Base-by-base conservation (phyloP, 805 yeast species). In the Candida saitoana region DNA sequence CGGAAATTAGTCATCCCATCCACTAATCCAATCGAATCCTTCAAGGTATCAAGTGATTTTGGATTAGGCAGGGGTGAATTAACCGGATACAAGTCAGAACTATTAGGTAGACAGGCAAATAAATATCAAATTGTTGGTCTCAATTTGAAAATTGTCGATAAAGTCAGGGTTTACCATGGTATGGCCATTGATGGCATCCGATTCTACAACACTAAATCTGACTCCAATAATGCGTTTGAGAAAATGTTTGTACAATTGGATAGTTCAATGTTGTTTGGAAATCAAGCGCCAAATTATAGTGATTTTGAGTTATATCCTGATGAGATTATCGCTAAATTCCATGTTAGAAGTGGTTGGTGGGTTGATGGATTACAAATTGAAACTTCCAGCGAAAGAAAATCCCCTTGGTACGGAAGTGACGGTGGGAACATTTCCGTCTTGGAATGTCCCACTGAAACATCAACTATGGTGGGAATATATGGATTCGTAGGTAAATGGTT, bases 131-230 rank as follows among this genome's bases (percentile, higher is more conserved):
- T 60, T 4, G 55, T 59, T 5, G 61, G 65, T 2, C 63, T 69
- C 42, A 67, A 68, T 49, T 58, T 71, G 12, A 46, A 46, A 12
- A 52, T 52, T 7, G 65, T 84, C 2, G 57, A 54, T 8, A 69
- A 67, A 38, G 74, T 88, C 1, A 71, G 87, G 41, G 74, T 89
- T 0, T 82, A 77, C 48, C 79, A 82, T 49, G 96, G 96, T 2
- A 57, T 63, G 18, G 93, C 95, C 0, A 60, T 91, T 15, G 96
- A 89, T 61, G 98, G 97, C 5, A 50, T 90, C n/a, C 77, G 80
- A 43, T 71, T 88, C 49, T 67, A 44, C 32, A 46, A 48, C 37
- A 11, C 38, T n/a, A 24, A 14, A 15, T 22, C 46, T 15, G 12
- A 52, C 57, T 15, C 81, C 80, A 1, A 67, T 67, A 3, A 53